Evolutionary conservation across 1,284 basidiomycete genomes (phyloP).

Genomic region (Apiotrichum domesticum): DNA sequence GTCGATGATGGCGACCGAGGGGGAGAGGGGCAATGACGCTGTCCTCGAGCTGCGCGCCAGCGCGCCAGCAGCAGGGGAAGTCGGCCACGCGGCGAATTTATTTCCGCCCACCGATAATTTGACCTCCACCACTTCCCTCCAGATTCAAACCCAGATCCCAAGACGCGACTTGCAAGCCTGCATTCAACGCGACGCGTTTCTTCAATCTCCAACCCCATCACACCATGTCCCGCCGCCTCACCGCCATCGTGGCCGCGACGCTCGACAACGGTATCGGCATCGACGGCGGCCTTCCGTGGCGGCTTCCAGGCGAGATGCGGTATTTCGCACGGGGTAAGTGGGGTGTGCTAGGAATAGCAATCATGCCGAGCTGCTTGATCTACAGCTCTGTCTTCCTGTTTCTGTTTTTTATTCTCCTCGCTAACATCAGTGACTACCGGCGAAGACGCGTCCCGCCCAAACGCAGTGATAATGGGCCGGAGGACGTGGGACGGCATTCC

Average conservation of each 20-base stretch:
- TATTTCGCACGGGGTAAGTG: slow-evolving; percentile 70
- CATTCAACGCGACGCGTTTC: too few relatives aligned
- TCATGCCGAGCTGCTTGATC: neutral
- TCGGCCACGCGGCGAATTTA: too few relatives aligned
- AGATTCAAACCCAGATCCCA: neutral
- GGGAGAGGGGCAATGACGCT: slow-evolving; percentile 12
- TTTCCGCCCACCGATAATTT: too few relatives aligned
- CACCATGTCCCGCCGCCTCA: slow-evolving; percentile 49
- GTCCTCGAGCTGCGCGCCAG: neutral
- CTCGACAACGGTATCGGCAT: slow-evolving; percentile 80
- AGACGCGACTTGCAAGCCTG: too few relatives aligned
- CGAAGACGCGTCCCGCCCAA: slow-evolving; percentile 46
- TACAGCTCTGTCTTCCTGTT: too few relatives aligned
- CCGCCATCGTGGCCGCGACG: slow-evolving; percentile 90
- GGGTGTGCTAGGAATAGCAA: neutral
- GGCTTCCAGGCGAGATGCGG: slow-evolving; percentile 79
- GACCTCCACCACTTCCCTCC: too few relatives aligned
- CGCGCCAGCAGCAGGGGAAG: too few relatives aligned
- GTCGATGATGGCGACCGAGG: neutral
- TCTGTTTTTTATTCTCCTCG: neutral
- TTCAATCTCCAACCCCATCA: neutral
- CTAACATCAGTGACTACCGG: slow-evolving; percentile 40
- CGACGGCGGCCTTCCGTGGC: slow-evolving; percentile 74
- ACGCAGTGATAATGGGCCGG: slow-evolving; percentile 91
- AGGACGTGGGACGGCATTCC: slow-evolving; percentile 99